Base-by-base conservation (phyloP, 2,329 filamentous ascomycete genomes). In the Epichloe sp. region DNA sequence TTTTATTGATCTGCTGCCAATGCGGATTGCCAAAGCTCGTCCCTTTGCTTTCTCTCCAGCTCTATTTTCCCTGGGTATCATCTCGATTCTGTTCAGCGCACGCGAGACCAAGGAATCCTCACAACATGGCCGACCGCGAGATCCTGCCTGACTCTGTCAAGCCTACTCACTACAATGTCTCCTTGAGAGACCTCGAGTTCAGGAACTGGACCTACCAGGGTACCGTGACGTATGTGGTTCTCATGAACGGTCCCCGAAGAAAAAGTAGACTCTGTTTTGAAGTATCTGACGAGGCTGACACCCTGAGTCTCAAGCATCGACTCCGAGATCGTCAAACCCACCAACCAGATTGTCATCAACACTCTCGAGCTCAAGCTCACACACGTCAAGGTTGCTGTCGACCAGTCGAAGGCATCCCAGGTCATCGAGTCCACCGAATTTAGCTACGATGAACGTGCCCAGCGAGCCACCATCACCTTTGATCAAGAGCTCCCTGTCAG, bases 111-210 rank as follows among this genome's bases (percentile, higher is more conserved):
- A 58, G 58, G 49, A 65, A 65, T 54, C 60, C 58, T 49, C 47
- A 54, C 53, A 64, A 62, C 48, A 80, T 80, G 73, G 67, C 71
- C 48, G 79, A 83, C 66, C 74, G 80, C 64, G 79, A 84, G 54
- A 73, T 80, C 57, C 76, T 84, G 55, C 79, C 80, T 46, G 72
- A 74, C 60, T 69, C 68, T 58, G 81, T 91, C 64, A 91, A 88
- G 71, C 89, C 93, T 2, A 73, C 76, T 55, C 88, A 97, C 72
- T 98, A 98, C 71, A 75, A 80, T 62, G 75, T 98, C 57, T 88
- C 84, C 51, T 78, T 98, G 59, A 81, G 76, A 63, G 84, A 93
- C 60, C 73, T 98, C 56, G 83, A 95, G 53, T 95, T 91, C 58
- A 70, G 71, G 53, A 68, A 70, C 50, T 83, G 80, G 83, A 81